These are phyloP conservation scores for Entophlyctis luteolus DNA, from an alignment of 192 early-diverging fungal genomes.

Conservation along the genomic window DNA sequence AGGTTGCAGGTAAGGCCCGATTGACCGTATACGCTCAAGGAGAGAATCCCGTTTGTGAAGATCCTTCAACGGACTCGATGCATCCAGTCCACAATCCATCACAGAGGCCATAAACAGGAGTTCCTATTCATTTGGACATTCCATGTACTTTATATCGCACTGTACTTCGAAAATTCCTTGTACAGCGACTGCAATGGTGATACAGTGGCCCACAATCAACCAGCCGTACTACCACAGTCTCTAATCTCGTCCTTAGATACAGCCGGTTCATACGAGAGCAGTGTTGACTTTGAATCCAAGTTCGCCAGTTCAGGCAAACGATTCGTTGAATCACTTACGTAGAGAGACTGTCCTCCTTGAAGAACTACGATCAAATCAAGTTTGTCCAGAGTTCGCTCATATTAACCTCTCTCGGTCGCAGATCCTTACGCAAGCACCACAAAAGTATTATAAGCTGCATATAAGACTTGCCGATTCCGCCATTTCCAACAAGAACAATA, in stretches of 20 bases:
- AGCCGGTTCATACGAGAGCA: background rate
- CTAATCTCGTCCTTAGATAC: slow-evolving; percentile 1
- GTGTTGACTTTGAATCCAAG: too few relatives aligned
- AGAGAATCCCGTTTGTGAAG: background rate
- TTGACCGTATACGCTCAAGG: background rate
- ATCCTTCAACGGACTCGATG: background rate
- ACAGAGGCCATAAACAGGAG: background rate
- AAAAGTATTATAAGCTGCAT: slow-evolving; percentile 1
- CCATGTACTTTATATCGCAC: background rate
- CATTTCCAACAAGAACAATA: background rate
- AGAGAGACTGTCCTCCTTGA: background rate
- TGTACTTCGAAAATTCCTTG: slow-evolving; percentile 5
- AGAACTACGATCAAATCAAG: background rate
- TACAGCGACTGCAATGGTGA: background rate
- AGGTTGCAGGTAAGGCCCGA: background rate
- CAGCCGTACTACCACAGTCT: background rate
- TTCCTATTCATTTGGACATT: background rate
- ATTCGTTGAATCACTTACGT: background rate
- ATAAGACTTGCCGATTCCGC: background rate
- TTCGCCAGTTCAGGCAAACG: background rate
- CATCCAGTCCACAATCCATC: background rate
- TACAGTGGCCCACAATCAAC: slow-evolving; percentile 1
- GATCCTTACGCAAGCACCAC: background rate
- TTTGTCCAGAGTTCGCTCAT: background rate
- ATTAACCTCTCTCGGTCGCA: background rate